Evolutionary conservation across 441 rosid genomes (phyloP).

Genomic region (Viola pubescens): DNA sequence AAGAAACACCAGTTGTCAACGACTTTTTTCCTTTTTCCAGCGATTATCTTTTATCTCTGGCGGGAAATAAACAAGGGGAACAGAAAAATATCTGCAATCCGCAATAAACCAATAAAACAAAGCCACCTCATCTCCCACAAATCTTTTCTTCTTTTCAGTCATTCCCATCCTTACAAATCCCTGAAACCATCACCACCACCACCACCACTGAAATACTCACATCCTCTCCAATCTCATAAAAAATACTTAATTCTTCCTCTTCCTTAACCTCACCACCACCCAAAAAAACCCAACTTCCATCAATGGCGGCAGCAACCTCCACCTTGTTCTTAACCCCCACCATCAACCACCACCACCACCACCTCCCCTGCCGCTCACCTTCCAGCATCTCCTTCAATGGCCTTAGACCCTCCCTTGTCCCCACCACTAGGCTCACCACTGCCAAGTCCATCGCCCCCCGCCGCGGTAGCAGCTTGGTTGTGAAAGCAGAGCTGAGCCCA

Average conservation of each 20-base stretch:
- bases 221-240: not conserved
- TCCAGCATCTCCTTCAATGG: constrained; percentile 59
- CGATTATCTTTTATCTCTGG: no score
- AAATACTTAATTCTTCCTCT: constrained; percentile 10
- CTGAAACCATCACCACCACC: not conserved
- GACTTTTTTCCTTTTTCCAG: no score
- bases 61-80: no score
- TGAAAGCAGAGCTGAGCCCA: constrained; percentile 67
- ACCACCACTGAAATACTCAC: not conserved
- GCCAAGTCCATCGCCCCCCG: constrained; percentile 12
- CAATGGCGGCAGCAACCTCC: constrained; percentile 51
- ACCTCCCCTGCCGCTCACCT: constrained; percentile 22
- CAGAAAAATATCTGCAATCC: constrained; percentile 36
- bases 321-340: constrained; percentile 34
- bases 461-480: constrained; percentile 18
- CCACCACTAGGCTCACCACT: constrained; percentile 27
- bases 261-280: not conserved
- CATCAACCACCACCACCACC: constrained; percentile 31
- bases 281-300: constrained; percentile 1
- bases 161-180: constrained; percentile 34
- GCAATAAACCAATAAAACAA: constrained; percentile 36
- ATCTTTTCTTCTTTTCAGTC: constrained; percentile 19
- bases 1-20: no score
- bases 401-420: constrained; percentile 37
- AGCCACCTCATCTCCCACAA: constrained; percentile 39